Percentiles rank a stretch among this genome's conserved stretches.
Evolutionary conservation across 148 eudicot genomes (phyloP).

Genomic region (Fagopyrum esculentum): DNA sequence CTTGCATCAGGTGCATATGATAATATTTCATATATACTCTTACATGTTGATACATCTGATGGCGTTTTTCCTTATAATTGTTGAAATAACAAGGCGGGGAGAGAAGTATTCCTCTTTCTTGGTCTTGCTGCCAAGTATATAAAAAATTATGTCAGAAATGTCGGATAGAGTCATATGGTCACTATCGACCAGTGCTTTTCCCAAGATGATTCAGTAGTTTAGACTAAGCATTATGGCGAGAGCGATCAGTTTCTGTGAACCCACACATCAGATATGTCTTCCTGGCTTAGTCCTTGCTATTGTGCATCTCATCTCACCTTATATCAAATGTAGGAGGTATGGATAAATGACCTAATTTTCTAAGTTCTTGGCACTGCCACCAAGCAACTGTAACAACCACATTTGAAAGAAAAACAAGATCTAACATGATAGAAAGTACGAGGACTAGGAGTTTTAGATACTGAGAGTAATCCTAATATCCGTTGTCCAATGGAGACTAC

Average conservation of each 20-base stretch:
- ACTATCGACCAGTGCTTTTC: not conserved
- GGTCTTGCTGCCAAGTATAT: not conserved
- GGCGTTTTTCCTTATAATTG: slow-evolving; percentile 4
- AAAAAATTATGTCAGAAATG: not conserved
- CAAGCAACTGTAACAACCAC: not conserved
- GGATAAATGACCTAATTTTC: not conserved
- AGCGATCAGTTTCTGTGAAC: not conserved
- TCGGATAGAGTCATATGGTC: not conserved
- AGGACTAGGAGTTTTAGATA: not conserved
- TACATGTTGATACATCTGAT: not conserved
- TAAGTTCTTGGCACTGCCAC: not conserved
- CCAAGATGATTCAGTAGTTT: not conserved
- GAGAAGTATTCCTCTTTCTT: not conserved
- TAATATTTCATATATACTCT: not conserved
- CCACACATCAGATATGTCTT: not conserved
- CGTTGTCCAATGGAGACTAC: not conserved
- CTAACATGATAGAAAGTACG: not conserved
- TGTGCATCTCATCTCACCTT: not conserved
- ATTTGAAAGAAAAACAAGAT: not conserved
- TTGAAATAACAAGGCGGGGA: not conserved
- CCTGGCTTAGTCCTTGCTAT: not conserved
- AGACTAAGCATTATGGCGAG: not conserved
- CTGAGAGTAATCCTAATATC: not conserved
- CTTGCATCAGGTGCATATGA: slow-evolving; percentile 47
- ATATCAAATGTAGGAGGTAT: not conserved